phyloP scores from a whole-genome alignment of 768 basidiomycete genomes.

The Candolleomyces eurysporus region DNA sequence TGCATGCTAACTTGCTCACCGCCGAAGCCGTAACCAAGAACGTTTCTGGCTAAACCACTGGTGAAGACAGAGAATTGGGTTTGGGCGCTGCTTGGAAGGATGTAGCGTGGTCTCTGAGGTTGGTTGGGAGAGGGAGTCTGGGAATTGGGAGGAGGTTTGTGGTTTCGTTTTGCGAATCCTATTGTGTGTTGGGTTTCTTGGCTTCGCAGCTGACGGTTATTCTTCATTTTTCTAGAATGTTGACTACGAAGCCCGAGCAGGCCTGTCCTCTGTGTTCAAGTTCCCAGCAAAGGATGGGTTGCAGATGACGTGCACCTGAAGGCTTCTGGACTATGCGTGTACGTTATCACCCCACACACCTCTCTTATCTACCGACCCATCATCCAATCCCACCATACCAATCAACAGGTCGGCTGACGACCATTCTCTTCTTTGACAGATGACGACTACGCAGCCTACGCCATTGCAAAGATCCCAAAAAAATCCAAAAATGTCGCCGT shows the following conservation, averaged over 20 bases:
- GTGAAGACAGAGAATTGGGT: slow-evolving; percentile 47
- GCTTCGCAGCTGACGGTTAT: neutral
- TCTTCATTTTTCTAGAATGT: slow-evolving; percentile 46
- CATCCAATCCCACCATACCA: too few species aligned
- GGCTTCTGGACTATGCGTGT: slow-evolving; percentile 81
- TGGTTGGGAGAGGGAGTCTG: slow-evolving; percentile 57
- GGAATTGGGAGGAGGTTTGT: slow-evolving; percentile 67
- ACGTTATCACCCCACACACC: slow-evolving; percentile 15
- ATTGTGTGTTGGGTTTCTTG: neutral
- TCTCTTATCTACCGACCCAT: neutral
- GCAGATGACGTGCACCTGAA: slow-evolving; percentile 74
- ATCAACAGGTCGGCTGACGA: neutral
- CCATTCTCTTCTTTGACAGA: slow-evolving; percentile 37
- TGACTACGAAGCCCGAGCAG: slow-evolving; percentile 80
- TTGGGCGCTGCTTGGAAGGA: slow-evolving; percentile 79
- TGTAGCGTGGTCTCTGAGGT: slow-evolving; percentile 55
- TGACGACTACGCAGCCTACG: slow-evolving; percentile 72
- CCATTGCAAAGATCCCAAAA: slow-evolving; percentile 53
- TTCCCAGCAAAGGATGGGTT: slow-evolving; percentile 62
- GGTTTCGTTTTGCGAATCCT: neutral
- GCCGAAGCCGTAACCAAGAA: slow-evolving; percentile 72
- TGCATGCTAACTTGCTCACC: slow-evolving; percentile 76
- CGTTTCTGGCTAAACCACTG: slow-evolving; percentile 48
- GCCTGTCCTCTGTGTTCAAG: slow-evolving; percentile 66
- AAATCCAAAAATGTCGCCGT: slow-evolving; percentile 44